Base-by-base conservation (phyloP, 2,329 filamentous ascomycete genomes). In the Aspergillus ruber region DNA sequence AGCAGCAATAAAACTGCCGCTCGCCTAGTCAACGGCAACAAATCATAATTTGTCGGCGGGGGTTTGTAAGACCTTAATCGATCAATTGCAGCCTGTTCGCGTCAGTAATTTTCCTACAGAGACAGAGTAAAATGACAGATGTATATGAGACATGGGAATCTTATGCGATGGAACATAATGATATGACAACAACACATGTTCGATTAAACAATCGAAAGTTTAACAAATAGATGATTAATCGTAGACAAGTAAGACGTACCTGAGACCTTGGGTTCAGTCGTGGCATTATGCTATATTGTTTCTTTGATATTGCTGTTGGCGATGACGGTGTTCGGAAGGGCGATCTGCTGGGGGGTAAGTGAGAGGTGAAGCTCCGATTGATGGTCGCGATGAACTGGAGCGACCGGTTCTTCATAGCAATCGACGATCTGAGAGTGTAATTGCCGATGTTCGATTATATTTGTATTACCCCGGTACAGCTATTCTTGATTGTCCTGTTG, bases 1-100 rank as follows among this genome's bases (percentile, higher is more conserved):
- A 97, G 78, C 45, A 97, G 78, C 43, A 97, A 79, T 46, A 97
- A 73, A 36, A 97, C 91, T 20, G 91, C 90, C 12, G 91, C 91
- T 55, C 90, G 82, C 52, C 88, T 81, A 12, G 72, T 74, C 7
- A 82, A 60, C 1, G 81, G 81, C 38, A 81, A 75, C 43, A 73
- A 70, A 53, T 74, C 69, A 67, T 80, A 84, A 52, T 72, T 73
- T 6, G 80, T 81, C 7, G 77, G 73, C 36, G 79, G 79, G n/a
- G 80, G 71, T 12, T 68, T 65, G 57, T 81, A 84, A 32, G 70
- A 63, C 56, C 79, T 73, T 21, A 84, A 68, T 46, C 80, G 75
- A 38, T 76, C 70, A 58, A 84, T 71, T 35, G 80, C 81, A 58
- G 65, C 62, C 73, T 75, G n/a, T 36, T 20, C 35, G 13, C 25